Conservation (phyloP, 768 basidiomycete genomes). For the Suillus lakei region DNA sequence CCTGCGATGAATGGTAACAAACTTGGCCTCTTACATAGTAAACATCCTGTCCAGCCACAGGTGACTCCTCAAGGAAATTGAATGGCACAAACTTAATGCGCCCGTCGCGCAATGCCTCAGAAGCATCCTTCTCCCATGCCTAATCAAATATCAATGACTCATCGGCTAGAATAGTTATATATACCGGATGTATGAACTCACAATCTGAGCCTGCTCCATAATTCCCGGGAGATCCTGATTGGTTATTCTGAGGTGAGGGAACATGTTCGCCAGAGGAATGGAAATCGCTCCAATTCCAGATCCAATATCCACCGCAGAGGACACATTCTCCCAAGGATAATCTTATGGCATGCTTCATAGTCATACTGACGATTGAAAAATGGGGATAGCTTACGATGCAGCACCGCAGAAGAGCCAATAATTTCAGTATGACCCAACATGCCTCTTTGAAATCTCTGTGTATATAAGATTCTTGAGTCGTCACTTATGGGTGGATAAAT, state of each 20-base stretch:
- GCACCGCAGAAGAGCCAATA: conserved; percentile 29
- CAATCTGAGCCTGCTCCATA: conserved; percentile 24
- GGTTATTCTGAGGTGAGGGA: conserved; percentile 30
- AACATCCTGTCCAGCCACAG: conserved; percentile 22
- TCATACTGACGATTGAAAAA: not conserved
- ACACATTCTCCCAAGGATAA: conserved; percentile 27
- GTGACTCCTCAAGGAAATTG: conserved; percentile 26
- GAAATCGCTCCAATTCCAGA: conserved; percentile 33
- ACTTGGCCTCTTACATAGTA: conserved; percentile 25
- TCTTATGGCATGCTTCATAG: not conserved
- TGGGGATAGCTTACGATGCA: conserved; percentile 21
- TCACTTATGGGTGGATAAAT: accelerated
- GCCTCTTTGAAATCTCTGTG: conserved; percentile 26
- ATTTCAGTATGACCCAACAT: conserved; percentile 25
- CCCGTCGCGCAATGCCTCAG: conserved; percentile 20
- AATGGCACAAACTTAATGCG: conserved; percentile 22
- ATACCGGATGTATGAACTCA: conserved; percentile 10
- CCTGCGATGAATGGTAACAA: not conserved
- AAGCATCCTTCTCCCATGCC: conserved; percentile 22
- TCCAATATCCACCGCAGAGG: conserved; percentile 35
- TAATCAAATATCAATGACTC: conserved; percentile 2
- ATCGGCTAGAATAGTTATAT: not conserved
- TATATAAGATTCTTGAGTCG: not conserved
- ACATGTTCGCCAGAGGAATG: conserved; percentile 26
- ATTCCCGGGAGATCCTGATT: conserved; percentile 36